Base-by-base conservation (phyloP, 176 grass and related monocot species). In the Stipa capillata region DNA sequence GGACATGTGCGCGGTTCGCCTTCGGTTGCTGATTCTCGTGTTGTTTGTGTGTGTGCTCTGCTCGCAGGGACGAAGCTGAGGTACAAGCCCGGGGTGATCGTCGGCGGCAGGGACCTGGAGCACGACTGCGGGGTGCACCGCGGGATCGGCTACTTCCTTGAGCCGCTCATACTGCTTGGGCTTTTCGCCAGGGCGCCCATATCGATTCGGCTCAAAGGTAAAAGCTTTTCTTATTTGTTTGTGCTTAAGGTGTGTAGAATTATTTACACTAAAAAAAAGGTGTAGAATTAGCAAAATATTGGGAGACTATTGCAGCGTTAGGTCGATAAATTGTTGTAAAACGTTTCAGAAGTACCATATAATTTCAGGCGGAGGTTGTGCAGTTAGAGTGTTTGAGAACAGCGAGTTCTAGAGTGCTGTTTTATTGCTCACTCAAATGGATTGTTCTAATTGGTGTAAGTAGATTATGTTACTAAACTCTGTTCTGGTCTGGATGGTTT, bases 121-220 rank as follows among this genome's bases (percentile, higher is more conserved):
- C 95, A 98, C 40, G 88, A 98, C 48, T 98, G 96, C 42, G 90
- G 92, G 15, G 64, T 93, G 43, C 85, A 80, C 79, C 82, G 92
- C 14, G 91, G 90, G 14, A 91, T 98, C 20, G 92, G 96, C 5
- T 94, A 93, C 76, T 93, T 98, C 59, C 81, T 98, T 16, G 92
- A 98, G 88, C 90, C 90, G 12, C 76, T 98, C 44, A 72, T 98
- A 47, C 55, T 98, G 65, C 85, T 98, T 4, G 92, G 83, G 9
- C 69, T 98, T 5, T 98, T 98, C 58, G 84, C 83, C 11, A 93
- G 82, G 81, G 79, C 81, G 23, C 78, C 90, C 31, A 58, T 94
- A 40, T 87, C 85, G 5, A 76, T 93, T 40, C 83, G 73, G 10
- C 92, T 98, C 45, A 91, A 80, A 98, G 96, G 96, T 95, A 29